Percentiles rank a stretch among this genome's conserved stretches.
Conservation (phyloP, 202 grass and related monocot species). For the Brachypodium distachyon region DNA sequence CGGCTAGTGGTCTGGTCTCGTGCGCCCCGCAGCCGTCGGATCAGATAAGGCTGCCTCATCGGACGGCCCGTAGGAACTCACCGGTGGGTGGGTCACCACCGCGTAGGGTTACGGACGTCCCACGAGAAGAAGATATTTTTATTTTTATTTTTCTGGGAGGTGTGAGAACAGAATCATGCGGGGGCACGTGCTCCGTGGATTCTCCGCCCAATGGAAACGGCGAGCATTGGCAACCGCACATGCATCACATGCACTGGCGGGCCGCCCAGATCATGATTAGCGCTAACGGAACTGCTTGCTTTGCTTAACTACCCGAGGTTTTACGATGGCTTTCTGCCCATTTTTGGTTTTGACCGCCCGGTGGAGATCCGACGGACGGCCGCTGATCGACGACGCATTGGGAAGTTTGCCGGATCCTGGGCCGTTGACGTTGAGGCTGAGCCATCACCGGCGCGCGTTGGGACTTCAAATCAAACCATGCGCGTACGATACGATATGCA, state of each 20-base stretch:
- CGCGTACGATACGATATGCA: neutral
- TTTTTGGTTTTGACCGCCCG: no score
- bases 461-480: no score
- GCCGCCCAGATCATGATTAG: no score
- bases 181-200: neutral
- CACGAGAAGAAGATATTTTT: neutral
- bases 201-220: neutral
- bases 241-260: neutral
- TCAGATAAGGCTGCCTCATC: neutral
- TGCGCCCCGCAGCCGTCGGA: neutral
- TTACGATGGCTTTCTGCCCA: no score
- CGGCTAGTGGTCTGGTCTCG: no score
- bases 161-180: neutral
- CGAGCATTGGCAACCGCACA: neutral
- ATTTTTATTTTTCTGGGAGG: neutral
- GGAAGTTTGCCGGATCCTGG: no score
- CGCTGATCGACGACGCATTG: no score
- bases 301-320: no score
- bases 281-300: no score
- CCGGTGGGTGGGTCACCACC: neutral
- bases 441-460: no score
- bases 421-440: neutral
- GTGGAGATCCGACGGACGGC: no score
- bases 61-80: neutral
- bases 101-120: neutral